Conservation (phyloP, 1,284 basidiomycete genomes). For the Cutaneotrichosporon sp. region DNA sequence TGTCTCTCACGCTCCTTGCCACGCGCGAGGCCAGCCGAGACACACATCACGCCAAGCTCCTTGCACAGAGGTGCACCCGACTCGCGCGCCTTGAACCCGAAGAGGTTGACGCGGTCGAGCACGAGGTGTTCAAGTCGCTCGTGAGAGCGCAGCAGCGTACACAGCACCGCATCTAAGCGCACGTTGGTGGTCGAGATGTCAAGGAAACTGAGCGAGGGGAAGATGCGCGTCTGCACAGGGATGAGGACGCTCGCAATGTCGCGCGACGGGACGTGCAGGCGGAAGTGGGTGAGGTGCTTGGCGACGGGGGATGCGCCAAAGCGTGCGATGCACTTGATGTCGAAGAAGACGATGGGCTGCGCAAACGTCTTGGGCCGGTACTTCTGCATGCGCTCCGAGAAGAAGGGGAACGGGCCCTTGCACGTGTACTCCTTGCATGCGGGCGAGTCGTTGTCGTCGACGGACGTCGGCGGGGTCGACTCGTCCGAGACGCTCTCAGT, state of each 20-base stretch:
- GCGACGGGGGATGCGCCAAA: constrained; percentile 48
- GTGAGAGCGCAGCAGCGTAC: constrained; percentile 41
- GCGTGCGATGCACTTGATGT: constrained; percentile 50
- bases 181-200: constrained; percentile 55
- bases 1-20: constrained; percentile 50
- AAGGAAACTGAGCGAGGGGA: constrained; percentile 49
- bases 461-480: constrained; percentile 41
- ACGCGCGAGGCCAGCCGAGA: constrained; percentile 44
- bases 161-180: constrained; percentile 47
- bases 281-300: constrained; percentile 46
- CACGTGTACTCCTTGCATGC: constrained; percentile 47
- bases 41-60: constrained; percentile 45
- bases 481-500: constrained; percentile 25
- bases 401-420: constrained; percentile 52
- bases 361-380: constrained; percentile 52
- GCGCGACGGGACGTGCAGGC: constrained; percentile 49
- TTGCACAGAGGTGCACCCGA: constrained; percentile 45
- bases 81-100: constrained; percentile 51
- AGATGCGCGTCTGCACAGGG: constrained; percentile 27
- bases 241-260: constrained; percentile 49
- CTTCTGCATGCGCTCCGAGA: constrained; percentile 41
- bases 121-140: constrained; percentile 50
- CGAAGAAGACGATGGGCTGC: constrained; percentile 55
- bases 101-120: constrained; percentile 53
- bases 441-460: constrained; percentile 30